Conservation (phyloP, 306 rosid species). For the Cicer judaicum region DNA sequence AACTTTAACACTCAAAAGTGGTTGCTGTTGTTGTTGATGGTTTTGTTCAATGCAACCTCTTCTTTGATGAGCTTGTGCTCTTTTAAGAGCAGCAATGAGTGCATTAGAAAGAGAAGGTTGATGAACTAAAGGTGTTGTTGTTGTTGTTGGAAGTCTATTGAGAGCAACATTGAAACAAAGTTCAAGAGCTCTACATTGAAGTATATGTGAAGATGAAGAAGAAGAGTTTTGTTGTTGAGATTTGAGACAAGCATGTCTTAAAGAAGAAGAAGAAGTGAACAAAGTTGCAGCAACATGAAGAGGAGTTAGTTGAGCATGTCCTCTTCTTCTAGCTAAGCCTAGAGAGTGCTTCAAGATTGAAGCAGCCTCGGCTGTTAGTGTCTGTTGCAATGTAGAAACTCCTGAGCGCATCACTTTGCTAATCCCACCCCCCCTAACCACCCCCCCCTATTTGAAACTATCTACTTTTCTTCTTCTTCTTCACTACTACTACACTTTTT, state of each 20-base stretch:
- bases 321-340: constrained; percentile 74
- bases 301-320: constrained; percentile 97
- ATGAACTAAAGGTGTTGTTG: constrained; percentile 48
- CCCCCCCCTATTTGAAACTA: constrained; percentile 43
- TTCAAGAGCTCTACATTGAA: constrained; percentile 94
- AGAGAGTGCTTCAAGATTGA: constrained; percentile 91
- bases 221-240: constrained; percentile 69
- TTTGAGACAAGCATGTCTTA: constrained; percentile 75
- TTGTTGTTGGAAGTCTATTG: constrained; percentile 79
- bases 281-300: constrained; percentile 88
- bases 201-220: constrained; percentile 52
- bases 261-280: constrained; percentile 57
- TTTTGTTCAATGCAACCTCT: constrained; percentile 93
- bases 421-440: constrained; percentile 73
- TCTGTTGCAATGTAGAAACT: constrained; percentile 82
- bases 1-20: constrained; percentile 72
- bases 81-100: constrained; percentile 86
- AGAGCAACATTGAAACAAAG: constrained; percentile 98
- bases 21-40: constrained; percentile 81
- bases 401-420: constrained; percentile 94
- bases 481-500: constrained; percentile 5
- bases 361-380: constrained; percentile 99
- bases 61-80: constrained; percentile 97
- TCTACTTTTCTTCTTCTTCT: not conserved
- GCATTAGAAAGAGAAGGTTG: constrained; percentile 90